Evolutionary conservation across 805 yeast species (phyloP), one percentile per base, ranked within the genome.

Genomic region (Cyberlindnera mycetangii): DNA sequence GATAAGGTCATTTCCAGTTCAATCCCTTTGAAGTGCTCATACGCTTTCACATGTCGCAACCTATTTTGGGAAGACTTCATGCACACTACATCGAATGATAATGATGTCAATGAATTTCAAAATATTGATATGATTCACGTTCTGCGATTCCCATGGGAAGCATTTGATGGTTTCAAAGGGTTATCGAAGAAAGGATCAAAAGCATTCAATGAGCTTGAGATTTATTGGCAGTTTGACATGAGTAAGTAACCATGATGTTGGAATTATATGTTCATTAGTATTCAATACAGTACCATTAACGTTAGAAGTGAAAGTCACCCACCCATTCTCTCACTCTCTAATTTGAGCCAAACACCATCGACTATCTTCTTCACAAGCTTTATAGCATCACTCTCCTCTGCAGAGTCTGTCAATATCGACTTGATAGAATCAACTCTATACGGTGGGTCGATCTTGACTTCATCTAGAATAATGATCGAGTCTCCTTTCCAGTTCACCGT

Each of bases 121-220:
- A 45, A 24, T 10, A 32, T 41, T 9, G 5, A 25, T n/a, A 11
- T 25, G n/a, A 17, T 24, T 2, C 14, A n/a, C n/a, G n/a, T n/a
- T n/a, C n/a, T n/a, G n/a, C n/a, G 15, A 14, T 50, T 44, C 27
- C 10, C 15, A 32, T 79, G 83, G 82, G 67, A 68, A 3, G 72
- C 76, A 0, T 66, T 83, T 53, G 95, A 86, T 61, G 95, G 95
- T 0, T 71, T 71, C 45, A 72, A 37, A 74, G 50, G 95, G 93
- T 72, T 80, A 1, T 55, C 58, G n/a, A 68, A 67, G 37, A 75
- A 72, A 50, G 89, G 89, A 0, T 44, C 66, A 4, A 67, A 69
- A n/a, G 12, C 18, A n/a, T 30, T 30, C 18, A n/a, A n/a, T 11
- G 18, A 7, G 12, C 32, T 55, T 24, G 57, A 51, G 40, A 5